Base-by-base conservation (phyloP, 2,329 filamentous ascomycete species). In the Alternaria sp. region DNA sequence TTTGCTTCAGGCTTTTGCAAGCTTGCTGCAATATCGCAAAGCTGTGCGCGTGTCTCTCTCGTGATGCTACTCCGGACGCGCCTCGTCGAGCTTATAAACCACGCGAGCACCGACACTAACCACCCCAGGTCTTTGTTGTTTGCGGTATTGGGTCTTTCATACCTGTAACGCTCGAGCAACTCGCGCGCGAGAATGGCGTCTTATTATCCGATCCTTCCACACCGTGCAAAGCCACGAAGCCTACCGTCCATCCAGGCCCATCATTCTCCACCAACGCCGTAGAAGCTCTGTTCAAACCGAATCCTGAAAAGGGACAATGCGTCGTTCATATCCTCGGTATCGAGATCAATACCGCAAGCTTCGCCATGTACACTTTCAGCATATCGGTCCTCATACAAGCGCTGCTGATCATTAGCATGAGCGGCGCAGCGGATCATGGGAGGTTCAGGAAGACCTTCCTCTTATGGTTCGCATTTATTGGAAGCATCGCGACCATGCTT, bases 301-400 rank as follows among this genome's bases (percentile, higher is more conserved):
- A 69, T 25, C 69, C 68, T 30, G 77, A 79, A 5, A 70, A 69
- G 21, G 75, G 69, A 57, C 93, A 96, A 77, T 99, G 96, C 76
- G 84, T 98, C 63, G 89, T 98, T 62, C 88, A 90, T 67, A 84
- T 98, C 6, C 83, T 97, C 23, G 95, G 95, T 6, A 80, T 91
- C 63, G 90, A 97, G 74, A 90, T 99, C 82, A 98, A 98, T 80
- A 97, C 95, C 1, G 94, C 95, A 36, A 96, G 92, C 79, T 97
- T 98, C 79, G 95, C 93, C 77, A 97, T 98, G 93, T 98, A 98
- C 81, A 97, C 93, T 2, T 99, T 99, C 81, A 97, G 93, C 61
- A 84, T 96, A 74, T 96, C 93, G 77, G 96, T 99, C 2, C 81
- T 97, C 19, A 80, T 97, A 11, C 96, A 99, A 79, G 92, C 94